A percentile compares a stretch with the other conserved stretches of the same genome.
Evolutionary conservation across 768 basidiomycete genomes (phyloP).

Genomic region (Hebeloma cylindrosporum): DNA sequence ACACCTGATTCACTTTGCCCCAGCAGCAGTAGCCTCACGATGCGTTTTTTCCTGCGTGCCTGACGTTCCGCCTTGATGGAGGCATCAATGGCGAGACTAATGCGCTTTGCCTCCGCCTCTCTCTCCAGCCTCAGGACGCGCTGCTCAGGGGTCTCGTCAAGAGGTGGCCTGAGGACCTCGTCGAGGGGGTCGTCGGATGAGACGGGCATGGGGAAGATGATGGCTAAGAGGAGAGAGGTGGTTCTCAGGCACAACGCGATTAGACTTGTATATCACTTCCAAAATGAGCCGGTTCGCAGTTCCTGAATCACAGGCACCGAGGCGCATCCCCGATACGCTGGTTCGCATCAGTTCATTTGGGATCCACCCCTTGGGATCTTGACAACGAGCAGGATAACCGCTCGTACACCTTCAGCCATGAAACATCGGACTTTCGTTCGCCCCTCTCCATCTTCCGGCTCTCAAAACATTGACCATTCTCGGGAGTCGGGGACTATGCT

Average conservation of each 20-base stretch:
- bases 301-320: constrained; percentile 29
- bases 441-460: background rate
- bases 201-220: constrained; percentile 34
- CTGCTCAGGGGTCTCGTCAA: constrained; percentile 63
- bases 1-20: constrained; percentile 83
- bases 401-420: background rate
- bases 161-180: constrained; percentile 61
- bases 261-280: constrained; percentile 23
- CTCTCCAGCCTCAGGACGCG: constrained; percentile 50
- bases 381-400: background rate
- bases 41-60: constrained; percentile 61
- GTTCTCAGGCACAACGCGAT: constrained; percentile 24
- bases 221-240: constrained; percentile 19
- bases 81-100: constrained; percentile 75
- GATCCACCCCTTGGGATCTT: background rate
- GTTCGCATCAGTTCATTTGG: constrained; percentile 4
- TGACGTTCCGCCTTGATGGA: constrained; percentile 65
- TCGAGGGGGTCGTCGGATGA: constrained; percentile 63
- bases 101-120: constrained; percentile 65
- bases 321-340: constrained; percentile 26
- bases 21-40: constrained; percentile 72
- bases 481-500: background rate
- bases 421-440: constrained; percentile 11
- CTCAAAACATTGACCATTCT: background rate
- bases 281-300: constrained; percentile 20